phyloP scores from a whole-genome alignment of 2,329 filamentous ascomycete species.

The Venturia asperata region DNA sequence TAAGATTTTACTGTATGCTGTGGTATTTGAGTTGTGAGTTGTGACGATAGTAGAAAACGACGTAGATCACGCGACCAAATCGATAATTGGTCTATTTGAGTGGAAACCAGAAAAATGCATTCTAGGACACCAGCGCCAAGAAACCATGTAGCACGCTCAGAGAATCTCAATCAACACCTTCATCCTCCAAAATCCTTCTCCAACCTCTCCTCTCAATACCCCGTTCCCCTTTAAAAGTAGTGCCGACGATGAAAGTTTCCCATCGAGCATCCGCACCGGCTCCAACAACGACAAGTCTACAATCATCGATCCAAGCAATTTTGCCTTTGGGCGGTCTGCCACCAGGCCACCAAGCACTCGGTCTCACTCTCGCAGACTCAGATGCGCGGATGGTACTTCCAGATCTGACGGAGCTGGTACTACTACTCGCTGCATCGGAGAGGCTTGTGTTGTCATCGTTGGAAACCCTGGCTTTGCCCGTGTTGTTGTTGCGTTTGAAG shows the following conservation, averaged over 20 bases:
- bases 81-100: too few species aligned
- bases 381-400: constrained; percentile 9
- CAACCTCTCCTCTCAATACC: constrained; percentile 64
- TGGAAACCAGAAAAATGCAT: too few species aligned
- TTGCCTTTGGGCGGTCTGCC: constrained; percentile 68
- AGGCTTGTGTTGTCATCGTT: not conserved
- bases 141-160: too few species aligned
- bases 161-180: constrained; percentile 15
- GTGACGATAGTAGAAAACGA: too few species aligned
- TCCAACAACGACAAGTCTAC: constrained; percentile 67
- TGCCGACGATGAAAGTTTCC: constrained; percentile 72
- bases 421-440: not conserved
- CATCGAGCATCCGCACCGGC: constrained; percentile 74
- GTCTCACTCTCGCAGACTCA: constrained; percentile 41
- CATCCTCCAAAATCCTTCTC: constrained; percentile 62
- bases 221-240: constrained; percentile 55
- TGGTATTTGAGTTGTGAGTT: too few species aligned
- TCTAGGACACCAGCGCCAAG: too few species aligned
- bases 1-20: too few species aligned
- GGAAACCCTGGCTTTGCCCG: not conserved
- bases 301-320: constrained; percentile 74
- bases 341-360: constrained; percentile 13
- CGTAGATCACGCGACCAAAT: too few species aligned
- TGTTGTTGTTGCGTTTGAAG: constrained; percentile 21
- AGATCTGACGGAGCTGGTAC: not conserved